Evolutionary conservation across 2,329 filamentous ascomycete species (phyloP).

Genomic region (Stachybotrys chlorohalonatus): DNA sequence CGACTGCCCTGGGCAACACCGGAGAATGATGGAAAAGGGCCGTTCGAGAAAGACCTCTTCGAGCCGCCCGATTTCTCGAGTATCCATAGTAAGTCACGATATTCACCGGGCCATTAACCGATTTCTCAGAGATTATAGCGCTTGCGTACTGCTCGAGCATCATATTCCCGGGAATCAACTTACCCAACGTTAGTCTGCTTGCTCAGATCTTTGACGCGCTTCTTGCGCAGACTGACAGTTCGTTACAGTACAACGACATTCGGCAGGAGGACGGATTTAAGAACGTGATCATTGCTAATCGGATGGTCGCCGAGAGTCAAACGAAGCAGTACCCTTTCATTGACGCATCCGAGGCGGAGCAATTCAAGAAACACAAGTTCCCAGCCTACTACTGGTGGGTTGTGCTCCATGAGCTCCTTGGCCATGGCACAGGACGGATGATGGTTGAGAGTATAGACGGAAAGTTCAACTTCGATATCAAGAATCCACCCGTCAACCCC

Average conservation of each 20-base stretch:
- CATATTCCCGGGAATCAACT: constrained; percentile 31
- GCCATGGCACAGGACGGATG: constrained; percentile 56
- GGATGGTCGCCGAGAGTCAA: constrained; percentile 43
- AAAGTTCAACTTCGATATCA: constrained; percentile 52
- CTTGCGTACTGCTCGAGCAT: constrained; percentile 34
- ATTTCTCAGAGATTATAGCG: constrained; percentile 13
- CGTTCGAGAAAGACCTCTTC: constrained; percentile 66
- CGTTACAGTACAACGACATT: constrained; percentile 40
- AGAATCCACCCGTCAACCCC: constrained; percentile 47
- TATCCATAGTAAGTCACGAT: constrained; percentile 45
- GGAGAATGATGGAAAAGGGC: constrained; percentile 30
- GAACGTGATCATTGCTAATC: constrained; percentile 53
- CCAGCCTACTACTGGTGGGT: constrained; percentile 64
- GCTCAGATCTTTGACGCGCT: not conserved
- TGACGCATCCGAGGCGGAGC: constrained; percentile 46
- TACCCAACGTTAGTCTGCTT: constrained; percentile 28
- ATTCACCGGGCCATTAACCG: not conserved
- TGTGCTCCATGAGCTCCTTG: constrained; percentile 59
- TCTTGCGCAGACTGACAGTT: not conserved
- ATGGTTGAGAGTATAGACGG: constrained; percentile 43
- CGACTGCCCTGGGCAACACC: constrained; percentile 54
- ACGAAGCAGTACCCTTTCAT: constrained; percentile 44
- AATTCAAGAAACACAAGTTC: constrained; percentile 55
- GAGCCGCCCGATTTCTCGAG: constrained; percentile 65
- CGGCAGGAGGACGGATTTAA: constrained; percentile 55